phyloP scores from a whole-genome alignment of 495 filamentous ascomycete genomes.

The Aspergillus conjunctus region DNA sequence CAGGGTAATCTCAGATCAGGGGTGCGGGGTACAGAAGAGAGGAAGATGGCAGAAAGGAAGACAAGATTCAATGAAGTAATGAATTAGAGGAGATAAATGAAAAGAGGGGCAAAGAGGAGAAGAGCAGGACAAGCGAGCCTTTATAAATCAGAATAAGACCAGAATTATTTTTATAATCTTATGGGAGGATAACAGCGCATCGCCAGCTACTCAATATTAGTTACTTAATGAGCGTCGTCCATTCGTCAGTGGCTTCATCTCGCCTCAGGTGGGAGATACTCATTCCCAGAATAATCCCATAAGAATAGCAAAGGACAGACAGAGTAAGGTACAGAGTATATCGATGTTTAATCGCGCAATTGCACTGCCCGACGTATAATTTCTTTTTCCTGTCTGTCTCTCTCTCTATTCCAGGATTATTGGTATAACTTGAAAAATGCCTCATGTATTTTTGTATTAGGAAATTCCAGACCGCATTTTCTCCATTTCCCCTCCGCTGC shows the following conservation, averaged over 20 bases:
- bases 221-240: not conserved
- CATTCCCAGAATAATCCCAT: too few relatives aligned
- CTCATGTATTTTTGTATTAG: not conserved
- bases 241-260: not conserved
- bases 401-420: not conserved
- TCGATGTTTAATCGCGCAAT: not conserved
- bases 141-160: too few relatives aligned
- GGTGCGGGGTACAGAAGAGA: not conserved
- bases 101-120: not conserved
- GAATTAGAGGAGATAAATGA: conserved; percentile 6
- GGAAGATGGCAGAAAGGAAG: not conserved
- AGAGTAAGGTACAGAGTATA: too few relatives aligned
- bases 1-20: not conserved
- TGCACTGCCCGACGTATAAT: not conserved
- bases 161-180: too few relatives aligned
- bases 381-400: not conserved
- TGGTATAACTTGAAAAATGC: not conserved
- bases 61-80: conserved; percentile 1
- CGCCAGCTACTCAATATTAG: too few relatives aligned
- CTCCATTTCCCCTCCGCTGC: too few relatives aligned
- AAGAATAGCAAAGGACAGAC: too few relatives aligned
- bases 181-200: too few relatives aligned
- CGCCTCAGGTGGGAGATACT: too few relatives aligned
- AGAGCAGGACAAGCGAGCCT: too few relatives aligned
- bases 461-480: too few relatives aligned